These are phyloP conservation scores for Filobasidium floriforme DNA, from an alignment of 768 basidiomycete genomes.

Conservation along the genomic window DNA sequence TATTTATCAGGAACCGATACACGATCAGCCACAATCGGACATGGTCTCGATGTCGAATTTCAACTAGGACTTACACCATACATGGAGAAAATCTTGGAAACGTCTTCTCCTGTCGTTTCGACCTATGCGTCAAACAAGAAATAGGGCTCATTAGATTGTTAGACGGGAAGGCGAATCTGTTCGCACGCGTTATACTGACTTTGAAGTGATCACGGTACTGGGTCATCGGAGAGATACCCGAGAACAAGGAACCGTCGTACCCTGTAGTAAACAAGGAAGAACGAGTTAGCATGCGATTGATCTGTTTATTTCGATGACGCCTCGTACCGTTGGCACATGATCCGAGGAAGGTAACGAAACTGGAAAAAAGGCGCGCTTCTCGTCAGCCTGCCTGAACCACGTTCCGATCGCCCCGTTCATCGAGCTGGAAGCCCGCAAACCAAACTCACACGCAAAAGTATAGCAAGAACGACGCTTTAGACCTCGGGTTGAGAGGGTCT, in stretches of 20 bases:
- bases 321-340: conserved; percentile 15
- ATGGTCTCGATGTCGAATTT: too few relatives aligned
- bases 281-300: not conserved
- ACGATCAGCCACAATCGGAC: too few relatives aligned
- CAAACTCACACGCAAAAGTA: conserved; percentile 5
- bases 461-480: conserved; percentile 8
- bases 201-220: conserved; percentile 30
- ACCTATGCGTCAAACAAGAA: too few relatives aligned
- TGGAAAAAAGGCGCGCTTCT: not conserved
- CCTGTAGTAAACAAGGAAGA: not conserved
- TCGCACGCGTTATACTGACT: conserved; percentile 6
- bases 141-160: too few relatives aligned
- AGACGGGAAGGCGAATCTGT: too few relatives aligned
- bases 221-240: conserved; percentile 30
- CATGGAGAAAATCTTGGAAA: conserved; percentile 31
- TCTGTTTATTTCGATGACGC: not conserved
- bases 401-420: not conserved
- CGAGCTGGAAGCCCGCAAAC: not conserved
- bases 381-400: not conserved
- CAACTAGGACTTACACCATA: conserved; percentile 16
- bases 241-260: conserved; percentile 34
- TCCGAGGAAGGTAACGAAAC: conserved; percentile 15
- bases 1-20: too few relatives aligned
- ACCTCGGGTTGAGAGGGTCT: conserved; percentile 4
- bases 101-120: conserved; percentile 18